Base-by-base conservation (phyloP, 108 stramenopile species). In the Epithemia pelagica region DNA sequence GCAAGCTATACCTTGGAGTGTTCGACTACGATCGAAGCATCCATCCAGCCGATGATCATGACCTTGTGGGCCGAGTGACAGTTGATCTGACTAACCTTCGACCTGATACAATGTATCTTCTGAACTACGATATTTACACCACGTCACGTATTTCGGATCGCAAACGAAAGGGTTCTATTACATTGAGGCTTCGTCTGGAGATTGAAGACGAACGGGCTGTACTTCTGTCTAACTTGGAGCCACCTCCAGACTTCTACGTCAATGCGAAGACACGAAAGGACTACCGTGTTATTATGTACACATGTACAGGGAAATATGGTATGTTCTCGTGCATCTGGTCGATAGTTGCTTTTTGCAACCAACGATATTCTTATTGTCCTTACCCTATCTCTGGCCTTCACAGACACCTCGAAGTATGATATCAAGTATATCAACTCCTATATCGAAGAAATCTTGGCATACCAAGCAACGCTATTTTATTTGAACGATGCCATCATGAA, bases 21-120 rank as follows among this genome's bases (percentile, higher is more conserved):
- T 90, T 90, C 67, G 92, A 93, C 51, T 81, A 62, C 58, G 92
- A 93, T 72, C 55, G 30, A n/a, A 77, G 68, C 31, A 53, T 57
- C 24, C 29, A 78, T 23, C 33, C 33, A 32, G 58, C 81, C 20
- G 24, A 61, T 3, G 30, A 26, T 29, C 89, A 93, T 59, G 91
- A 92, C 59, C 61, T 83, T 10, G 82, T 88, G 60, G 92, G 89
- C 19, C 71, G 89, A 1, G 84, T 88, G 0, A 76, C 80, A 30
- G 73, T 93, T 27, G 79, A 93, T 51, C 0, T 93, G 10, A 74
- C 87, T 0, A 90, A 87, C 65, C 71, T 90, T 59, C 67, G 64
- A 23, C 70, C 74, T 8, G 66, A 82, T 59, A 87, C 89, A 0
- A 74, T 80, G 19, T 93, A 89, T 58, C 20, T 79, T 1, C 60